Evolutionary conservation across 345 rosid species (phyloP).

Genomic region (Moricandia arvensis): DNA sequence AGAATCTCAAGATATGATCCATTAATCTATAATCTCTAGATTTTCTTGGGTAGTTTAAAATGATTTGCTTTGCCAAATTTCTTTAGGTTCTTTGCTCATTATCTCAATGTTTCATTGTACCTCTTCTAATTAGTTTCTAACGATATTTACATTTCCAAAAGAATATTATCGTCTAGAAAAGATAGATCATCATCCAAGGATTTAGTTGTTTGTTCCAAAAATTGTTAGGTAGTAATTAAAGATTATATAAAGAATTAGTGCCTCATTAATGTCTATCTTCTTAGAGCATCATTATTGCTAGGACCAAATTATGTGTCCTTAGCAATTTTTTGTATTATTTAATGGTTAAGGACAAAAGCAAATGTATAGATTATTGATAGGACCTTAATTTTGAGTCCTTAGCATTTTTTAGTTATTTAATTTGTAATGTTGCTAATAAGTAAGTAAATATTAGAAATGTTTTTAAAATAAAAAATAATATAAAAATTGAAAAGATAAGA

Average conservation of each 20-base stretch:
- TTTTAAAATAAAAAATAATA: too few relatives aligned
- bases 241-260: not conserved
- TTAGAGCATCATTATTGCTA: too few relatives aligned
- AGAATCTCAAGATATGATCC: not conserved
- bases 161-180: not conserved
- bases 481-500: too few relatives aligned
- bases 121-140: not conserved
- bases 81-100: not conserved
- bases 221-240: not conserved
- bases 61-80: not conserved
- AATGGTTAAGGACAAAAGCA: too few relatives aligned
- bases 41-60: not conserved
- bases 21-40: not conserved
- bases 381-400: too few relatives aligned
- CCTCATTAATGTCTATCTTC: too few relatives aligned
- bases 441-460: too few relatives aligned
- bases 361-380: too few relatives aligned
- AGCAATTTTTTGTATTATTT: too few relatives aligned
- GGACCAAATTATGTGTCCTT: too few relatives aligned
- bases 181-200: not conserved
- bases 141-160: not conserved
- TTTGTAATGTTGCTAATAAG: too few relatives aligned
- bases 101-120: not conserved
- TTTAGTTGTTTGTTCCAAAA: not conserved
- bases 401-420: too few relatives aligned